Evolutionary conservation across 495 filamentous ascomycete genomes (phyloP), one percentile per base, ranked within the genome.

Genomic region (Cercophora samala): DNA sequence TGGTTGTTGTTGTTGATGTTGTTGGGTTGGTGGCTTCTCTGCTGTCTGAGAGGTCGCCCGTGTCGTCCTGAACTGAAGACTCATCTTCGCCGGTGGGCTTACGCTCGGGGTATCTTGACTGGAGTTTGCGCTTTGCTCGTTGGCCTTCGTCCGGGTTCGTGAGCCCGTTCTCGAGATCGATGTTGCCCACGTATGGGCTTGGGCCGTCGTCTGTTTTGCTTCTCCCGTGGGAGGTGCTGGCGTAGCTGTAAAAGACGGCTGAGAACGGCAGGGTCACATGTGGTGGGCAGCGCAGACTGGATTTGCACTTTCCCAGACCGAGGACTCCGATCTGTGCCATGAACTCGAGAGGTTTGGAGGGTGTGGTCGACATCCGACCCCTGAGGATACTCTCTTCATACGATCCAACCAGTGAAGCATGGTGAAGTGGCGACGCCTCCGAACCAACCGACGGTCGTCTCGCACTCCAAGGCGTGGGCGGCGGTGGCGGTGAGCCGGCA

Each of bases 301-400:
- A 80, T 78, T 93, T 97, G 81, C 93, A 97, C 69, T 95, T 91
- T 46, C 93, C 92, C 68, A 90, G 88, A 8, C 93, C 96, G 32
- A 98, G 81, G 0, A 98, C 95, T 26, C 95, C 95, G 65, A 99
- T 98, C 75, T 97, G 93, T 54, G 95, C 96, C 21, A 94, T 85
- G 74, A 99, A 99, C 68, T 96, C 89, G 22, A 99, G 79, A 26
- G 95, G 95, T 64, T 92, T 93, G 9, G 95, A 98, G 2, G 95
- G 96, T 9, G 89, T 95, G 15, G 93, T 98, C 54, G 96, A 98
- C 95, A 99, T 99, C 63, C 96, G 86, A 26, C 95, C 95, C 23
- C 92, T 87, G 3, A 99, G 80, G 61, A 99, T 97, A 3, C 92
- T 97, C 77, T 99, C 95, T 76, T 99, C 95, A 71, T 97, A 99